Evolutionary conservation across 345 rosid species (phyloP).

Genomic region (Corchorus olitorius): DNA sequence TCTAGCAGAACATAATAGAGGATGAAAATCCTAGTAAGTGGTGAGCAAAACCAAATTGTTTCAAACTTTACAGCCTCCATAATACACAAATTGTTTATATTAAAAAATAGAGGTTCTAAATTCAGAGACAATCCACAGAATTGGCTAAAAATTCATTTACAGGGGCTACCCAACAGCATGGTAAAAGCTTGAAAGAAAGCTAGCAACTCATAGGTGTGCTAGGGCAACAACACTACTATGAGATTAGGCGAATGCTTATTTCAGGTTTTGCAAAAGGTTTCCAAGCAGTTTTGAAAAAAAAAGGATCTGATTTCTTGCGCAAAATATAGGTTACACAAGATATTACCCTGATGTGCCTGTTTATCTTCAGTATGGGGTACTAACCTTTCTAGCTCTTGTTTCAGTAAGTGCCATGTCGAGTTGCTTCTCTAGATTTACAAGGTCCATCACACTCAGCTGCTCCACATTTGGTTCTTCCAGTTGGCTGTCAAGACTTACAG

Average conservation of each 20-base stretch:
- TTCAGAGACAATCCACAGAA: neutral
- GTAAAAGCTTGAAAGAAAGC: neutral
- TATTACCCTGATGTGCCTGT: neutral
- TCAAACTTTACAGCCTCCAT: too few relatives aligned
- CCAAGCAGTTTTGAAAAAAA: neutral
- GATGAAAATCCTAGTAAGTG: too few relatives aligned
- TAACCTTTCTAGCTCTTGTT: conserved; percentile 45
- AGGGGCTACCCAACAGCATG: neutral
- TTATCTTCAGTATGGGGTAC: neutral
- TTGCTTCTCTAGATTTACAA: conserved; percentile 39
- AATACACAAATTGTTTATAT: neutral
- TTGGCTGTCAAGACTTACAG: conserved; percentile 28
- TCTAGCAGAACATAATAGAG: too few relatives aligned
- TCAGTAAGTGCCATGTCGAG: conserved; percentile 28
- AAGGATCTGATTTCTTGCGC: neutral
- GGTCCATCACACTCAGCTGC: conserved; percentile 31
- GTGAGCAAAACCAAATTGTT: too few relatives aligned
- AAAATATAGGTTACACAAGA: neutral
- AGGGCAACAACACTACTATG: neutral
- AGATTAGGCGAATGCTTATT: neutral
- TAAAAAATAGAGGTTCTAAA: neutral
- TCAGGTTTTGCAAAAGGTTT: neutral
- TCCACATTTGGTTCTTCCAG: conserved; percentile 36
- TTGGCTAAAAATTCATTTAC: neutral
- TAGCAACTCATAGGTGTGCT: neutral